phyloP scores from a whole-genome alignment of 2,329 filamentous ascomycete species.

The Stagonosporopsis rhizophila region DNA sequence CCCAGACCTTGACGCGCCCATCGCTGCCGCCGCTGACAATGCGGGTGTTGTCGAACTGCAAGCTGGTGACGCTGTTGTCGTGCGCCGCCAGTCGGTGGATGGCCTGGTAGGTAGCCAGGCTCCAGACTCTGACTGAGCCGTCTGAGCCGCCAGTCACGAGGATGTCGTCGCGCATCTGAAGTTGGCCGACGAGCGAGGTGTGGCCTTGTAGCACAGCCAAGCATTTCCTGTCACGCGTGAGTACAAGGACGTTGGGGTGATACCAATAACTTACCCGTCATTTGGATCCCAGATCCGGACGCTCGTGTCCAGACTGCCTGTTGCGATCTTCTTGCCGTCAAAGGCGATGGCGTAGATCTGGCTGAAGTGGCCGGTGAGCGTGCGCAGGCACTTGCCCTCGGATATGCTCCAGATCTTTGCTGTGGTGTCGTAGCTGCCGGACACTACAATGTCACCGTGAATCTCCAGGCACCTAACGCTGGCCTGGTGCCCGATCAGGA shows the following conservation, averaged over 20 bases:
- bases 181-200: slow-evolving; percentile 92
- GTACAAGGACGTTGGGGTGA: slow-evolving; percentile 15
- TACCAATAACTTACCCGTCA: slow-evolving; percentile 70
- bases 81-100: slow-evolving; percentile 96
- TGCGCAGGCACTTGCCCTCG: slow-evolving; percentile 89
- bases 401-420: slow-evolving; percentile 98
- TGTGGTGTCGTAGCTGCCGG: slow-evolving; percentile 96
- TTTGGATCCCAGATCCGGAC: slow-evolving; percentile 95
- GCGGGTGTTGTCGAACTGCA: slow-evolving; percentile 95
- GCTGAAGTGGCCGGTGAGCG: slow-evolving; percentile 92
- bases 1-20: slow-evolving; percentile 98
- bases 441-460: slow-evolving; percentile 96
- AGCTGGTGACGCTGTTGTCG: slow-evolving; percentile 96
- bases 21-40: slow-evolving; percentile 97
- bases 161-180: slow-evolving; percentile 94
- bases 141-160: slow-evolving; percentile 96
- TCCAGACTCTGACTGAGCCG: slow-evolving; percentile 96
- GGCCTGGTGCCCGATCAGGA: slow-evolving; percentile 92
- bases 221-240: slow-evolving; percentile 62
- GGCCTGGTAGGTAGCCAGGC: slow-evolving; percentile 83
- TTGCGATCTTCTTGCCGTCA: slow-evolving; percentile 90
- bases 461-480: slow-evolving; percentile 96
- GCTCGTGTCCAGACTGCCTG: slow-evolving; percentile 94
- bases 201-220: slow-evolving; percentile 94
- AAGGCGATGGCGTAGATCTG: slow-evolving; percentile 99